Conservation (phyloP, 768 basidiomycete genomes). For the Tulasnella sp. region DNA sequence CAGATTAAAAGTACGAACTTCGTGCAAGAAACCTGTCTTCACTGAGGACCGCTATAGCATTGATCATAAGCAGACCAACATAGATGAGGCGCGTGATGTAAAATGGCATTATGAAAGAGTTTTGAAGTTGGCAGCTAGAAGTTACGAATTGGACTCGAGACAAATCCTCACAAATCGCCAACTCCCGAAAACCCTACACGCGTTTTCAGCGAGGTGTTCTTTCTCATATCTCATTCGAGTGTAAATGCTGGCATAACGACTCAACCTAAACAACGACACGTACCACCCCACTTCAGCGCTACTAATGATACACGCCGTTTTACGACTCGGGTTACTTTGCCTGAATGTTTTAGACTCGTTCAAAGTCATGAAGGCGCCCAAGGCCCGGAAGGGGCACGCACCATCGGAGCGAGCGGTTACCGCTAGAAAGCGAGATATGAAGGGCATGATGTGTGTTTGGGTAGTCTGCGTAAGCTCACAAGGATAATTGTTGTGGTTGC, state of each 20-base stretch:
- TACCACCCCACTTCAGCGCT: not conserved
- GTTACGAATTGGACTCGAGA: not conserved
- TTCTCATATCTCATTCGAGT: too few relatives aligned
- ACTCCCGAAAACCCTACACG: not conserved
- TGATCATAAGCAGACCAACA: slow-evolving; percentile 77
- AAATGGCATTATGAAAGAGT: slow-evolving; percentile 23
- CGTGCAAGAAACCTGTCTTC: slow-evolving; percentile 93
- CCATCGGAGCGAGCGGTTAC: slow-evolving; percentile 50
- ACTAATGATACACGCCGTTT: slow-evolving; percentile 21
- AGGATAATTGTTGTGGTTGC: slow-evolving; percentile 2
- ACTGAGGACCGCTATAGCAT: slow-evolving; percentile 89
- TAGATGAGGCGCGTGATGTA: slow-evolving; percentile 50
- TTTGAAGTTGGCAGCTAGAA: not conserved
- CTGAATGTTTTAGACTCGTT: slow-evolving; percentile 76
- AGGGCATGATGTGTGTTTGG: slow-evolving; percentile 77
- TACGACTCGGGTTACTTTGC: slow-evolving; percentile 61
- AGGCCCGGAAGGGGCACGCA: slow-evolving; percentile 38
- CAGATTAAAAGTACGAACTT: slow-evolving; percentile 43
- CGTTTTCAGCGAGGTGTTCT: not conserved
- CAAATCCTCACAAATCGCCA: not conserved
- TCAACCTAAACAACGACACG: not conserved
- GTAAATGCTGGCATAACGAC: slow-evolving; percentile 1
- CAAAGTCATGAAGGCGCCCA: slow-evolving; percentile 66
- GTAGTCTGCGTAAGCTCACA: slow-evolving; percentile 55
- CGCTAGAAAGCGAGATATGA: slow-evolving; percentile 75